phyloP scores from a whole-genome alignment of 768 basidiomycete species.

The Fibroporia radiculosa region DNA sequence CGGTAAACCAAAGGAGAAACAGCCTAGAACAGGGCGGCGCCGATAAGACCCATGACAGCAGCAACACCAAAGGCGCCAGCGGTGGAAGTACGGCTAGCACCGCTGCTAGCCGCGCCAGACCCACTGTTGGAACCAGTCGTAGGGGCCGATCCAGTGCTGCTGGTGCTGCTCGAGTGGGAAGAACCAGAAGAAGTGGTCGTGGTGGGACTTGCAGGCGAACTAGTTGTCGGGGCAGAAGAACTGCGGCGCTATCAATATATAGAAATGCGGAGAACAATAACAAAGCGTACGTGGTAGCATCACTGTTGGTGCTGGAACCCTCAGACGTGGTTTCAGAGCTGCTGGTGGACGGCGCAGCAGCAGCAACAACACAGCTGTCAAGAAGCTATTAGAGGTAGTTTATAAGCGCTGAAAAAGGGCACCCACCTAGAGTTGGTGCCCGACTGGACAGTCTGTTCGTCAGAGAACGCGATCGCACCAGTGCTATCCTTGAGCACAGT shows the following conservation, averaged over 20 bases:
- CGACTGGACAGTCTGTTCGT: constrained; percentile 35
- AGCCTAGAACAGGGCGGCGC: constrained; percentile 35
- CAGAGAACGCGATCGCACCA: constrained; percentile 45
- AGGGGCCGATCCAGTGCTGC: background rate
- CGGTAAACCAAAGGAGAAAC: background rate
- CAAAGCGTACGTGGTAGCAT: background rate
- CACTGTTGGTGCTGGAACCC: background rate
- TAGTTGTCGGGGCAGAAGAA: constrained; percentile 1
- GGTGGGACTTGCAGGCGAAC: constrained; percentile 8
- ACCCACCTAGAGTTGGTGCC: constrained; percentile 23
- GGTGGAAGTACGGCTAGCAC: constrained; percentile 25
- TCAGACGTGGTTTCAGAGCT: constrained; percentile 1
- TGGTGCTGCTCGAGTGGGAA: constrained; percentile 1
- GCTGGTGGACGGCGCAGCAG: constrained; percentile 1
- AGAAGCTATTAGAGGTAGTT: background rate
- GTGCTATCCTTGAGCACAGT: constrained; percentile 49
- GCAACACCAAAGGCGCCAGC: constrained; percentile 35
- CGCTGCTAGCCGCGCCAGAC: constrained; percentile 22
- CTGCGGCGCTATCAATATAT: background rate
- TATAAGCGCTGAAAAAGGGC: background rate
- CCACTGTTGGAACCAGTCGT: constrained; percentile 7
- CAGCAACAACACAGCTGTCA: background rate
- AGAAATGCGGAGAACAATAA: background rate
- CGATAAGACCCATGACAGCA: constrained; percentile 43
- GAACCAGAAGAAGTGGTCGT: constrained; percentile 7